These are phyloP conservation scores for Neostapfia colusana DNA, from an alignment of 176 grass and related monocot species.

Conservation along the genomic window DNA sequence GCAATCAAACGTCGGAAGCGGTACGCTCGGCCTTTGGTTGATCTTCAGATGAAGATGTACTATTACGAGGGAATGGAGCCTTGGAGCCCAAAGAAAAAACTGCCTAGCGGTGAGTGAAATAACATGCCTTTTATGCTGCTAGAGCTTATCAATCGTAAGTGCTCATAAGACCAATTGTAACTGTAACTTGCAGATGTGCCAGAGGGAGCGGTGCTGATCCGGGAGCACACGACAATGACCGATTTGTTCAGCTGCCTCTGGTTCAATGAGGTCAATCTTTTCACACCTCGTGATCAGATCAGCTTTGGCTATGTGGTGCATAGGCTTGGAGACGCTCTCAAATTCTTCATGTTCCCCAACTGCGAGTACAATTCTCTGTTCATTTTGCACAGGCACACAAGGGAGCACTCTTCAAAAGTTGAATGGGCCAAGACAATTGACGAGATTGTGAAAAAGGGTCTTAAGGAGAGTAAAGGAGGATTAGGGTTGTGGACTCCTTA, in stretches of 20 bases:
- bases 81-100: constrained; percentile 65
- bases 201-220: constrained; percentile 87
- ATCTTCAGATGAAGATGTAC: constrained; percentile 98
- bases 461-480: constrained; percentile 87
- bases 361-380: constrained; percentile 98
- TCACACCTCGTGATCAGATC: constrained; percentile 92
- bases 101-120: constrained; percentile 62
- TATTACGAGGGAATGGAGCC: constrained; percentile 82
- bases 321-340: constrained; percentile 55
- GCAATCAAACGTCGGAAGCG: constrained; percentile 91
- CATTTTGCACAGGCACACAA: constrained; percentile 79
- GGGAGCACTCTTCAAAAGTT: constrained; percentile 84
- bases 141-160: background rate
- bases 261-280: constrained; percentile 98
- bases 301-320: constrained; percentile 90
- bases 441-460: constrained; percentile 66
- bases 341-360: constrained; percentile 98
- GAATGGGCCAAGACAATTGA: constrained; percentile 93
- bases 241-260: constrained; percentile 91
- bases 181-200: constrained; percentile 67
- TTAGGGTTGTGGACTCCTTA: constrained; percentile 82
- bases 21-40: constrained; percentile 90
- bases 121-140: constrained; percentile 2
- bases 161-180: constrained; percentile 22
- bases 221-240: constrained; percentile 79